Percentiles rank a stretch among this genome's conserved stretches.
phyloP scores from a whole-genome alignment of 2,329 filamentous ascomycete genomes.

The Penicillium sp. region DNA sequence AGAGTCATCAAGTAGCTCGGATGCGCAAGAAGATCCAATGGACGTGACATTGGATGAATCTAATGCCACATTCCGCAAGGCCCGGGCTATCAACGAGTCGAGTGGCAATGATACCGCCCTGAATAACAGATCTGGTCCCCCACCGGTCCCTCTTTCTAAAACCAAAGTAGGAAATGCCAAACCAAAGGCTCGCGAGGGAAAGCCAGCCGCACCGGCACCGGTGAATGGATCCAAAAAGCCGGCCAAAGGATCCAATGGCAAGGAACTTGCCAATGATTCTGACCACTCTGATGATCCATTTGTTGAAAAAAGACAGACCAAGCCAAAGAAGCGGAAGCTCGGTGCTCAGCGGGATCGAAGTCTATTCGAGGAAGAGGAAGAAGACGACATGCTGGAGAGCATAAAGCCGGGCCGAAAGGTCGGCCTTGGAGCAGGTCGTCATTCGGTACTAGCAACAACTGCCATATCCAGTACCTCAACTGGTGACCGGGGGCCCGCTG shows the following conservation, averaged over 20 bases:
- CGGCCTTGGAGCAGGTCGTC: slow-evolving; percentile 20
- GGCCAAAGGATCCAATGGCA: slow-evolving; percentile 1
- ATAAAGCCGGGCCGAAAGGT: slow-evolving; percentile 27
- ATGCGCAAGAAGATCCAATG: slow-evolving; percentile 25
- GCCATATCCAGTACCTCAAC: slow-evolving; percentile 6
- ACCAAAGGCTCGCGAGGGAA: background rate
- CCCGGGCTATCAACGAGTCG: background rate
- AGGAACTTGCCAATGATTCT: slow-evolving; percentile 13
- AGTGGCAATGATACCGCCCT: background rate
- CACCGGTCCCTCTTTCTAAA: slow-evolving; percentile 2
- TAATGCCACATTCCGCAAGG: slow-evolving; percentile 1
- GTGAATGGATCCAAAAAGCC: slow-evolving; percentile 6
- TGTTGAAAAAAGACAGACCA: slow-evolving; percentile 31
- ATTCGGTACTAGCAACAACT: slow-evolving; percentile 13
- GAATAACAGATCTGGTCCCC: slow-evolving; percentile 1
- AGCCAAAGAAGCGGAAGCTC: slow-evolving; percentile 68
- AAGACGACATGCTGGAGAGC: slow-evolving; percentile 33
- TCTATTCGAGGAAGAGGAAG: slow-evolving; percentile 67
- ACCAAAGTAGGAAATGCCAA: slow-evolving; percentile 8
- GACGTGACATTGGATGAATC: slow-evolving; percentile 12
- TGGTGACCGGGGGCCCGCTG: slow-evolving; percentile 8
- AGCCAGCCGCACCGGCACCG: background rate
- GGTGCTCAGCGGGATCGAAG: slow-evolving; percentile 57
- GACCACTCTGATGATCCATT: slow-evolving; percentile 18
- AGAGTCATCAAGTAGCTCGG: slow-evolving; percentile 26